Evolutionary conservation across 768 basidiomycete genomes (phyloP).

Genomic region (Leccinum boreale): DNA sequence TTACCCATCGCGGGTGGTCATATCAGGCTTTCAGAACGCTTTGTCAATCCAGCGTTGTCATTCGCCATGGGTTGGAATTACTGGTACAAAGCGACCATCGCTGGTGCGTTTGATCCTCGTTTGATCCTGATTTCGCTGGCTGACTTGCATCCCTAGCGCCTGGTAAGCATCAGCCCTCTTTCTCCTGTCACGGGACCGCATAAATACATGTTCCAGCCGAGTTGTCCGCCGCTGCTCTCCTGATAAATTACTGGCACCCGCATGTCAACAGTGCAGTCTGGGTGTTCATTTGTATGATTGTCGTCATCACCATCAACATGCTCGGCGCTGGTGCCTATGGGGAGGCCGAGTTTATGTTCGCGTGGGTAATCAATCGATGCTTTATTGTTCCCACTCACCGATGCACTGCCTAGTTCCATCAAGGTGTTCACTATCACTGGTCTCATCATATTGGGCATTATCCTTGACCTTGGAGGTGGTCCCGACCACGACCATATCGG

Average conservation of each 20-base stretch:
- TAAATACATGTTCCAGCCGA: background rate
- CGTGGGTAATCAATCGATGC: background rate
- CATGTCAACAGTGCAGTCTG: background rate
- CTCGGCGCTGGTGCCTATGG: background rate
- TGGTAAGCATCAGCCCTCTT: background rate
- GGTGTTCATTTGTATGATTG: background rate
- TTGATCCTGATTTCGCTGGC: background rate
- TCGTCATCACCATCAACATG: background rate
- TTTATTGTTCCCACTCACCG: background rate
- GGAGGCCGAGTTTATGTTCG: background rate
- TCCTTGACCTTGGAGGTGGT: background rate
- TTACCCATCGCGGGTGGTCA: conserved; percentile 79
- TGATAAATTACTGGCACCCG: background rate
- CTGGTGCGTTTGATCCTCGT: conserved; percentile 6
- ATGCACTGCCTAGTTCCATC: background rate
- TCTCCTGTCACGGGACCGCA: background rate
- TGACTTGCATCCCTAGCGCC: background rate
- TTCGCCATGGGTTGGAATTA: conserved; percentile 54
- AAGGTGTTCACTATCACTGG: background rate
- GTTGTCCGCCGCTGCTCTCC: background rate
- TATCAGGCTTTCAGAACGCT: conserved; percentile 77
- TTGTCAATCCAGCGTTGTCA: conserved; percentile 73
- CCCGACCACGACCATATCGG: background rate
- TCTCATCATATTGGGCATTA: background rate
- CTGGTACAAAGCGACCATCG: conserved; percentile 37